Percentiles rank a stretch among this genome's conserved stretches.
These are phyloP conservation scores for Saccharomycopsis fodiens DNA, from an alignment of 805 yeast species.

Conservation along the genomic window DNA sequence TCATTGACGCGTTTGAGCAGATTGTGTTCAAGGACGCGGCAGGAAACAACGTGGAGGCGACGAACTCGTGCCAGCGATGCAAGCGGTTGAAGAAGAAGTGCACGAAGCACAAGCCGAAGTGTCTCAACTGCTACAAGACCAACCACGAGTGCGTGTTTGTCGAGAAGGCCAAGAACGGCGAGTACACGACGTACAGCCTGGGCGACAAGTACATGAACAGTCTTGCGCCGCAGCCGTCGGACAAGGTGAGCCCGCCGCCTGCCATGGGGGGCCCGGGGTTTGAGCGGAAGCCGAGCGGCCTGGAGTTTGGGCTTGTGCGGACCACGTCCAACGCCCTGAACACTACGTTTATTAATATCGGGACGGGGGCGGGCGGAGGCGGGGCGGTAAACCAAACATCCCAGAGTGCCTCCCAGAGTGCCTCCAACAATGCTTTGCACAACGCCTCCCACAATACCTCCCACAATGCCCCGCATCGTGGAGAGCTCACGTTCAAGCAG, in stretches of 20 bases:
- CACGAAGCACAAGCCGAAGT: constrained; percentile 43
- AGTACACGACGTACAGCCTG: constrained; percentile 8
- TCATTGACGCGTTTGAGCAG: constrained; percentile 14
- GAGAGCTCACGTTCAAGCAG: neutral
- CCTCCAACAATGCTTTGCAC: neutral
- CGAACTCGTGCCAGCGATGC: constrained; percentile 26
- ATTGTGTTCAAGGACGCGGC: constrained; percentile 10
- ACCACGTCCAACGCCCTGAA: neutral
- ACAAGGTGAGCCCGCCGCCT: neutral
- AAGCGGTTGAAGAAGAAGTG: constrained; percentile 37
- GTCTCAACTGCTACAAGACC: constrained; percentile 42
- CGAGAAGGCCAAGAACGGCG: constrained; percentile 21
- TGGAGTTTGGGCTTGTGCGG: neutral
- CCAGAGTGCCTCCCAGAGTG: too few relatives aligned
- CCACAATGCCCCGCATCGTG: neutral
- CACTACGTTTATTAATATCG: neutral
- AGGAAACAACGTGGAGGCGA: constrained; percentile 14
- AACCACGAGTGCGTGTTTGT: constrained; percentile 27
- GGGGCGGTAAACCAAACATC: too few relatives aligned
- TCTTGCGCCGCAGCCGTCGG: neutral
- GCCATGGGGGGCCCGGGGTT: neutral
- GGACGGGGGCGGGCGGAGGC: too few relatives aligned
- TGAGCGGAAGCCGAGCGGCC: neutral
- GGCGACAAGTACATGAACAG: constrained; percentile 15
- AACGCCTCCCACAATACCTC: neutral